Percentiles rank a stretch among this genome's conserved stretches.
Evolutionary conservation across 805 yeast genomes (phyloP).

Genomic region (Phaffomyces opuntiae): DNA sequence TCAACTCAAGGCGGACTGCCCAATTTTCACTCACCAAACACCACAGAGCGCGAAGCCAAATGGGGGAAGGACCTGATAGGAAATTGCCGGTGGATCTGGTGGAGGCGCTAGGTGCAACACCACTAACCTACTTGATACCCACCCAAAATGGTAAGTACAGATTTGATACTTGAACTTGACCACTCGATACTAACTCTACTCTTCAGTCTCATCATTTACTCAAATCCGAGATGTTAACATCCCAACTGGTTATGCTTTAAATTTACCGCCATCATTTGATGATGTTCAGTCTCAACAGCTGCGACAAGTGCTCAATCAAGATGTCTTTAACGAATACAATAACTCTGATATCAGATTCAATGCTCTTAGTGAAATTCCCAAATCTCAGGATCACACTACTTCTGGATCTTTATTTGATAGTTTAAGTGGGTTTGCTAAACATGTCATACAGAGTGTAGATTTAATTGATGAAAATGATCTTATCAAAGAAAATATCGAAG

Average conservation of each 20-base stretch:
- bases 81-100: slow-evolving; percentile 16
- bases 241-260: not conserved
- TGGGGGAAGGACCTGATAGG: not conserved
- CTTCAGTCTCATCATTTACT: not conserved
- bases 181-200: not conserved
- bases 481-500: not conserved
- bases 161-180: not conserved
- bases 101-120: slow-evolving; percentile 27
- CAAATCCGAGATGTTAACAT: not conserved
- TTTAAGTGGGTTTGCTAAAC: not conserved
- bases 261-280: not conserved
- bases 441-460: not conserved
- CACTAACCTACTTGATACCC: slow-evolving; percentile 33
- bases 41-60: too few species aligned
- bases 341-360: not conserved
- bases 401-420: not conserved
- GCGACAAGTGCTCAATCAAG: not conserved
- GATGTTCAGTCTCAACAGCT: not conserved
- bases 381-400: too few species aligned
- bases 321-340: not conserved
- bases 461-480: not conserved
- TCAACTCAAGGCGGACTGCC: too few species aligned
- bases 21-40: too few species aligned
- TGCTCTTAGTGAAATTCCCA: not conserved
- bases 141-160: slow-evolving; percentile 30